These are phyloP conservation scores for Tylopilus microsporus DNA, from an alignment of 1,284 basidiomycete species.

Conservation along the genomic window DNA sequence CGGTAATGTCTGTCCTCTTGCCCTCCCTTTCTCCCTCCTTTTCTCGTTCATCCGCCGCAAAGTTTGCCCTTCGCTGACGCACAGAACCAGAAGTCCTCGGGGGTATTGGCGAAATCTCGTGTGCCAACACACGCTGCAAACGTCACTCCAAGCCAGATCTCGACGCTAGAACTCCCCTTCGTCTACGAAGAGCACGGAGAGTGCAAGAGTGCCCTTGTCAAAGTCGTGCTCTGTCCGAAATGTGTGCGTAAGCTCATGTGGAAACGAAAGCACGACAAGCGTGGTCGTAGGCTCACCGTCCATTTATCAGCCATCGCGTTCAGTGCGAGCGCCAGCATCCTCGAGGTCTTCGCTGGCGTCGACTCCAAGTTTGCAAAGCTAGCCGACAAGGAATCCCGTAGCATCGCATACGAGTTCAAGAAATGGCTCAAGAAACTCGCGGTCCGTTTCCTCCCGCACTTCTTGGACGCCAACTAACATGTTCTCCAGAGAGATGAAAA, in stretches of 20 bases:
- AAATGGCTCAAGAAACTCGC: constrained; percentile 81
- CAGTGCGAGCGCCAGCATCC: constrained; percentile 56
- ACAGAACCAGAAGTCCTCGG: constrained; percentile 84
- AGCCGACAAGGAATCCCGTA: constrained; percentile 67
- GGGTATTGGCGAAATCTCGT: constrained; percentile 79
- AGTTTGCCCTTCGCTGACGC: constrained; percentile 88
- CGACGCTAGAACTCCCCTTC: constrained; percentile 81
- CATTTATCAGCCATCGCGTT: constrained; percentile 55
- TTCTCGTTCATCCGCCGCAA: not conserved
- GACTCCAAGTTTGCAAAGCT: constrained; percentile 69
- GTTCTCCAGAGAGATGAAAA: constrained; percentile 68
- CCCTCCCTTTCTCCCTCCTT: not conserved
- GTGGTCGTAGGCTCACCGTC: constrained; percentile 15
- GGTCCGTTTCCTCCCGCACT: constrained; percentile 36
- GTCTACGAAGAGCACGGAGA: constrained; percentile 76
- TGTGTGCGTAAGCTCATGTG: constrained; percentile 83
- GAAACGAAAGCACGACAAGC: constrained; percentile 70
- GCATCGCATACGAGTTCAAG: constrained; percentile 61
- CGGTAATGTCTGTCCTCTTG: constrained; percentile 56
- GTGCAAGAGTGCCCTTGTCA: constrained; percentile 77
- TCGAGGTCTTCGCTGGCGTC: constrained; percentile 65
- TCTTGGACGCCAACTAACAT: constrained; percentile 2
- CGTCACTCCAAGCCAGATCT: constrained; percentile 48
- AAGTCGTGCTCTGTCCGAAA: constrained; percentile 75
- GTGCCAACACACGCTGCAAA: constrained; percentile 80